Evolutionary conservation across 495 filamentous ascomycete species (phyloP), one percentile per base, ranked within the genome.

Genomic region (Peziza echinospora): DNA sequence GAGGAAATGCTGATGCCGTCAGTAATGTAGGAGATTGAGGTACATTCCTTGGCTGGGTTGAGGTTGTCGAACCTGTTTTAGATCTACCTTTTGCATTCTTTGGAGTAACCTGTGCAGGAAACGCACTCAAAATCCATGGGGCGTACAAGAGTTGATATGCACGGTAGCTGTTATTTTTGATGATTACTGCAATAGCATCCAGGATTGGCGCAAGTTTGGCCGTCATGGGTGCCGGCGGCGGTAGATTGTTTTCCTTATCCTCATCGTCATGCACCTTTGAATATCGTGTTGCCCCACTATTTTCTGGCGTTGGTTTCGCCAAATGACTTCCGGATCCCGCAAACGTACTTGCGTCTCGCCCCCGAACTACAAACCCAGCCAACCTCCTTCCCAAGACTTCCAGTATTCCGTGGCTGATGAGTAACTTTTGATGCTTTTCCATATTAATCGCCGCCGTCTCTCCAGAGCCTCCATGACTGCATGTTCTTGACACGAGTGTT

Each of bases 131-230:
- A 17, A 93, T 79, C 1, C 76, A 67, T 2, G 80, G 78, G 0
- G 84, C 84, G 49, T 76, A 82, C 21, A 93, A 63, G 47, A 96
- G 74, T 51, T 82, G 72, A 47, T 76, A 74, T 13, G 80, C 76
- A 16, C 84, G 74, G 62, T 74, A 79, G 45, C 30, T 37, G 30
- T 37, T 17, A 37, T 37, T 37, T 37, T 76, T 69, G 47, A 93
- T 73, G 39, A 96, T 85, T 34, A 75, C 70, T 9, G 76, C 73
- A 40, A 91, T 73, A 1, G 86, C 82, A 48, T 84, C 79, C n/a
- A 97, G 62, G 41, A 91, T 71, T 23, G 74, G 68, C 5, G 76
- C 69, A 39, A 93, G 62, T 25, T 72, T 69, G n/a, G 69, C 68
- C 8, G 66, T 65, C 23, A 62, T 62, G 1, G 76, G 71, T 5